These are phyloP conservation scores for Phlyctochytrium arcticum DNA, from an alignment of 192 early-diverging fungal species.

Conservation along the genomic window DNA sequence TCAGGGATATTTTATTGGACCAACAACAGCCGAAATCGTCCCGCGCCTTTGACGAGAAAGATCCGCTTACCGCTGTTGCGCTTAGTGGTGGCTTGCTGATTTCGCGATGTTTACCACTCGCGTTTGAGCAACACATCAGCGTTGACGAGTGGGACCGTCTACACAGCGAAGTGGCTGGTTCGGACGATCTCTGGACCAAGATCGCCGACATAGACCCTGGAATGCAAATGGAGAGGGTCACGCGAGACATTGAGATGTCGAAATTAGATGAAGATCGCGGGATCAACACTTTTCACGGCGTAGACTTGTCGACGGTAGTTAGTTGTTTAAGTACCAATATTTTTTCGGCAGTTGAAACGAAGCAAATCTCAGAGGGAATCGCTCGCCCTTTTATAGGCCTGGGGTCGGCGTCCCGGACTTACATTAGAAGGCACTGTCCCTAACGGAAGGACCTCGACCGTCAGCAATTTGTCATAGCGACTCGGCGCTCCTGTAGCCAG, in stretches of 20 bases:
- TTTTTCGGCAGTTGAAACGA: no score
- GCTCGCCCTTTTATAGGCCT: no score
- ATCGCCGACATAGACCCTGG: background rate
- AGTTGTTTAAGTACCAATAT: no score
- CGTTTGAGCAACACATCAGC: background rate
- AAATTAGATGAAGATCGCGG: background rate
- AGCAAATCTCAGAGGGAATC: no score
- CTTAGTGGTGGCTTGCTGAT: background rate
- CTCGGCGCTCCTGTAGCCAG: no score
- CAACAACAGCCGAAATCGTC: background rate
- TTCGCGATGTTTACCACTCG: background rate
- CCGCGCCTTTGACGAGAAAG: no score
- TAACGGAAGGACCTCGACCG: no score
- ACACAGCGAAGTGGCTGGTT: background rate
- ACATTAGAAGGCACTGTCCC: no score
- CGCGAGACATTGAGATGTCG: background rate
- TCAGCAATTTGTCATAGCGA: no score
- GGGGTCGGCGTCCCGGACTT: no score
- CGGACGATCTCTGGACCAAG: background rate
- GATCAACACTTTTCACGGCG: no score
- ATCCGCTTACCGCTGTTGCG: background rate
- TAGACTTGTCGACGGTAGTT: no score
- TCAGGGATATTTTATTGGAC: background rate
- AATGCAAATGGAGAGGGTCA: background rate
- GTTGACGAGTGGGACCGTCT: background rate